Conservation (phyloP, 1,139 yeast species). For the Candida sanyaensis region DNA sequence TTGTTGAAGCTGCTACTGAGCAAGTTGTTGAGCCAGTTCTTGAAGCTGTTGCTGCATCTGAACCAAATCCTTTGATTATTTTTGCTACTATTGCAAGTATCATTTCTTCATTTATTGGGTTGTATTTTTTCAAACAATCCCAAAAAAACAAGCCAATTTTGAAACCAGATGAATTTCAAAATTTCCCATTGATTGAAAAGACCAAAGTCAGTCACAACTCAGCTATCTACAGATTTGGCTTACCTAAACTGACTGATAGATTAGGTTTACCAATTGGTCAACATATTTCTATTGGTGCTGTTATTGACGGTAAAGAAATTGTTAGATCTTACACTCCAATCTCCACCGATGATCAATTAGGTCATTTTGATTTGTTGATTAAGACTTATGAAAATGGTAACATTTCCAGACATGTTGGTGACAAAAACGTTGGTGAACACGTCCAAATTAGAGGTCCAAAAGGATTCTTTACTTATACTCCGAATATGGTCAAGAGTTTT, state of each 20-base stretch:
- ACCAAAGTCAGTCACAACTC: conserved; percentile 80
- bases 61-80: conserved; percentile 39
- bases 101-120: conserved; percentile 38
- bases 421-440: conserved; percentile 52
- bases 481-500: conserved; percentile 78
- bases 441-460: conserved; percentile 80
- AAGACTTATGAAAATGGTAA: conserved; percentile 94
- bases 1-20: background rate
- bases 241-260: conserved; percentile 72
- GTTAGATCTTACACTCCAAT: conserved; percentile 95
- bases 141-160: conserved; percentile 54
- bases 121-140: conserved; percentile 36
- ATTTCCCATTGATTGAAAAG: conserved; percentile 83
- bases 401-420: conserved; percentile 75
- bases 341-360: conserved; percentile 80
- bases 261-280: conserved; percentile 96
- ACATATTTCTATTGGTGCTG: conserved; percentile 79
- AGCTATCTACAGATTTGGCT: conserved; percentile 80
- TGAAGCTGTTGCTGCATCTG: conserved; percentile 15
- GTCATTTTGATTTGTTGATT: conserved; percentile 85
- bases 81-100: conserved; percentile 47
- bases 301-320: conserved; percentile 69
- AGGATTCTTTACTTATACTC: conserved; percentile 83
- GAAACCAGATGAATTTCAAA: conserved; percentile 66
- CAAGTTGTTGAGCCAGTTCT: background rate